These are phyloP conservation scores for Penicillium samsonianum DNA, from an alignment of 495 filamentous ascomycete genomes.

Conservation along the genomic window DNA sequence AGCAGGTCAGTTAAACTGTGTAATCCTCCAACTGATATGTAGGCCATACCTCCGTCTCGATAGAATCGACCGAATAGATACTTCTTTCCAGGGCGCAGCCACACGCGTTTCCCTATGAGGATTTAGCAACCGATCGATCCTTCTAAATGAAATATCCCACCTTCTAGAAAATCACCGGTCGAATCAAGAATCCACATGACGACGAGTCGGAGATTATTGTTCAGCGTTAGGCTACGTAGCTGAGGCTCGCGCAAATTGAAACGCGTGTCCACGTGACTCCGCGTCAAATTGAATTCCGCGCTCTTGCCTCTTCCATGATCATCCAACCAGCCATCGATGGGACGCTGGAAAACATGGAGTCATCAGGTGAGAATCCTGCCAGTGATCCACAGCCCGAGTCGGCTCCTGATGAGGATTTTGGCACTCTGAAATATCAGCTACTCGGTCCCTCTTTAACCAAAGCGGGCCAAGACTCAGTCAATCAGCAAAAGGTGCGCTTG, in stretches of 20 bases:
- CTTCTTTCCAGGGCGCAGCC: constrained; percentile 78
- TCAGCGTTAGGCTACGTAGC: not conserved
- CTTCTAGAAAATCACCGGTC: constrained; percentile 46
- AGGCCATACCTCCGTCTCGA: constrained; percentile 46
- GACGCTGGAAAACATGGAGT: constrained; percentile 27
- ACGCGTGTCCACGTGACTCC: constrained; percentile 45
- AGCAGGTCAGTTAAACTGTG: constrained; percentile 11
- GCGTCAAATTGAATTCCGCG: constrained; percentile 22
- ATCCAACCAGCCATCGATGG: constrained; percentile 21
- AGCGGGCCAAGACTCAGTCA: constrained; percentile 89
- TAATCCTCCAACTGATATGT: constrained; percentile 17
- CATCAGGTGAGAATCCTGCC: constrained; percentile 23
- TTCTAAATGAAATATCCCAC: constrained; percentile 20
- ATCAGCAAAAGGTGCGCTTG: constrained; percentile 73
- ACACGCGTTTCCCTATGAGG: constrained; percentile 65
- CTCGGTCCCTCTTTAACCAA: constrained; percentile 95
- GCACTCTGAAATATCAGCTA: constrained; percentile 66
- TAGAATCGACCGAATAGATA: constrained; percentile 74
- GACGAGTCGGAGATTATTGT: constrained; percentile 14
- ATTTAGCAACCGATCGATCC: constrained; percentile 19
- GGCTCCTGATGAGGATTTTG: constrained; percentile 34
- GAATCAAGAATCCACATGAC: constrained; percentile 52
- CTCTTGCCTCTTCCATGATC: constrained; percentile 8
- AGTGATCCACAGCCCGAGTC: constrained; percentile 14
- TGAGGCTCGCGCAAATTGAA: constrained; percentile 26